A percentile compares a stretch with the other conserved stretches of the same genome.
Evolutionary conservation across 2,329 filamentous ascomycete genomes (phyloP).

Genomic region (Fusarium nelsonii): DNA sequence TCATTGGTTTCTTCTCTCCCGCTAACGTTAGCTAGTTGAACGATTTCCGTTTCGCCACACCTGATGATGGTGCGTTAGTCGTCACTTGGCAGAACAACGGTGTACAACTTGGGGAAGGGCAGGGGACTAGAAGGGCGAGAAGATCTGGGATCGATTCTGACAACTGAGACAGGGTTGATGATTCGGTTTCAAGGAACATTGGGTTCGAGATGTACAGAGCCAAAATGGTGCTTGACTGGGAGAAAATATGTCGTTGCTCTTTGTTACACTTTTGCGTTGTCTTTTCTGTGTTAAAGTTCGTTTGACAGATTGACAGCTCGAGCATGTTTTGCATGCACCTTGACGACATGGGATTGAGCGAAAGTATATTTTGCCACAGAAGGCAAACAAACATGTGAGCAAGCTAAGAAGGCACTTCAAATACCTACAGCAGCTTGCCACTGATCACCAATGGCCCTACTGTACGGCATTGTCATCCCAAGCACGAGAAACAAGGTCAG

Average conservation of each 20-base stretch:
- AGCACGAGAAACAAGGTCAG: not conserved
- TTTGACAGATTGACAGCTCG: constrained; percentile 24
- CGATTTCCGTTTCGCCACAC: constrained; percentile 22
- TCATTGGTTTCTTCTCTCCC: constrained; percentile 8
- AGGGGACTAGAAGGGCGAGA: not conserved
- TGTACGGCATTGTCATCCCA: not conserved
- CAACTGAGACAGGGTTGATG: not conserved
- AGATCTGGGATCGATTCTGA: not conserved
- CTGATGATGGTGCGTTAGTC: not conserved
- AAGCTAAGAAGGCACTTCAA: not conserved
- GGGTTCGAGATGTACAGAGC: not conserved
- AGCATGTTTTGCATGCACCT: not conserved
- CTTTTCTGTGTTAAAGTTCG: constrained; percentile 13
- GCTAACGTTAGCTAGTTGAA: constrained; percentile 23
- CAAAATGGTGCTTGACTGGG: not conserved
- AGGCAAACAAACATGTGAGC: constrained; percentile 7
- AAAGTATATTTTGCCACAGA: not conserved
- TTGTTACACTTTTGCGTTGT: not conserved
- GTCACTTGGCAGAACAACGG: constrained; percentile 20
- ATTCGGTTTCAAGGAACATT: not conserved
- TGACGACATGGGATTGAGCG: not conserved
- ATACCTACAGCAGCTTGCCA: constrained; percentile 2
- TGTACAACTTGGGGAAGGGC: constrained; percentile 8
- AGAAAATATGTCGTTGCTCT: not conserved
- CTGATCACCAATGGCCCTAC: constrained; percentile 6